Evolutionary conservation across 1,284 basidiomycete species (phyloP).

Genomic region (Inonotus obliquus): DNA sequence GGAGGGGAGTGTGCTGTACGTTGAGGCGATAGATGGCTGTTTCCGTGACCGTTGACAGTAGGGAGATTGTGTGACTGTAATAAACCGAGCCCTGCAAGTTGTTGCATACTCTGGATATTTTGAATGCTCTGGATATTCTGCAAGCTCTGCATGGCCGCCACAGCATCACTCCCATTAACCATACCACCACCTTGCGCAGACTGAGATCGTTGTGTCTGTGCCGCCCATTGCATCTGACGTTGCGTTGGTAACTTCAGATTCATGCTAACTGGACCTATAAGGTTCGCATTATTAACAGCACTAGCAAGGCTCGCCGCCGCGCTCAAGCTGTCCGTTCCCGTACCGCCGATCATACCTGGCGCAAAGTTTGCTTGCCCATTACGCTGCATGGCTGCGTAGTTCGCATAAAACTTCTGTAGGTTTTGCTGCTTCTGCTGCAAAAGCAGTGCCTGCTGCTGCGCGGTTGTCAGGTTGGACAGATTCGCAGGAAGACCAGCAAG

Average conservation of each 20-base stretch:
- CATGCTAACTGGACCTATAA: constrained; percentile 30
- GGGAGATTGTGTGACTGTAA: not conserved
- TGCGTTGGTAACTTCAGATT: constrained; percentile 38
- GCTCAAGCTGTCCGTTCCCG: not conserved
- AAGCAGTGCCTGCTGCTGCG: constrained; percentile 30
- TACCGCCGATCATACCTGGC: constrained; percentile 8
- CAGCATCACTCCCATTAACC: constrained; percentile 1
- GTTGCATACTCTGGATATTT: not conserved
- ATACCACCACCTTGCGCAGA: not conserved
- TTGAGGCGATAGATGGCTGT: constrained; percentile 14
- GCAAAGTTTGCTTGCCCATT: constrained; percentile 29
- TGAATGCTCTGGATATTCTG: constrained; percentile 8
- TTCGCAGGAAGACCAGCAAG: constrained; percentile 6
- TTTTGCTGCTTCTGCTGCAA: constrained; percentile 51
- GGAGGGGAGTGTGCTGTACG: constrained; percentile 12
- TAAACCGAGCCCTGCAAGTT: constrained; percentile 8
- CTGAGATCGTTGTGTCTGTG: constrained; percentile 19
- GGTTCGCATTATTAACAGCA: constrained; percentile 32
- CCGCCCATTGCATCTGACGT: constrained; percentile 41
- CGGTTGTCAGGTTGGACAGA: constrained; percentile 29
- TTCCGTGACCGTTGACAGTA: constrained; percentile 13
- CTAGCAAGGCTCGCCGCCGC: constrained; percentile 28
- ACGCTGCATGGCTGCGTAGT: constrained; percentile 23
- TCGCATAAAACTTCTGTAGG: constrained; percentile 45
- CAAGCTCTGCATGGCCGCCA: not conserved